Base-by-base conservation (phyloP, 2,329 filamentous ascomycete genomes). In the Epichloe gansuensis region DNA sequence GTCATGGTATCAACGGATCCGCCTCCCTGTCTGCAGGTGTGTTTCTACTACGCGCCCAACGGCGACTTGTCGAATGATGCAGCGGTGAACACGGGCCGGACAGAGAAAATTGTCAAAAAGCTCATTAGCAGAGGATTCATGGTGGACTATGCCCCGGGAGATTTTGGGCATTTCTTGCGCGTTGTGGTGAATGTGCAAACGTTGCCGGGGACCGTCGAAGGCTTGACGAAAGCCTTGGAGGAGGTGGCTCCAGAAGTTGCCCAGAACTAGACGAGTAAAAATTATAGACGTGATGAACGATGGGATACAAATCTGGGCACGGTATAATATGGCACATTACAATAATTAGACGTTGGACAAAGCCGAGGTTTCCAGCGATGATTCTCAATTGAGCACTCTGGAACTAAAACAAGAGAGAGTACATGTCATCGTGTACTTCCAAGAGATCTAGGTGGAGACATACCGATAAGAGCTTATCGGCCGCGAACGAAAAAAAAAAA, bases 11-110 rank as follows among this genome's bases (percentile, higher is more conserved):
- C 82, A 11, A 75, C 80, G 52, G 84, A 86, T 60, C 87, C 89
- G 27, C 84, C 90, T 46, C 87, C 88, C 0, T 97, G 91, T 68
- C 71, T 95, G 64, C 93, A 97, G 70, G 86, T 97, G 23, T 96
- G 91, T 72, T 97, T 97, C 67, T 95, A 95, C 66, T 89, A 87
- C 61, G 81, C 84, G 0, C 80, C 80, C 0, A 57, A 57, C 1
- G 79, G 82, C 2, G 60, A 66, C 53, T 56, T 85, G 43, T 59
- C 66, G 0, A 65, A 65, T 0, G 66, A 71, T 15, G 57, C 63
- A 5, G 66, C 66, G 39, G 67, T 64, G 50, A 81, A 80, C 60
- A 78, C 76, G 35, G 60, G 63, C 41, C 65, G 69, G 41, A 80
- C 78, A 35, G 68, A 71, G 57, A 63, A 58, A 8, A 76, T 80